Evolutionary conservation across 2,329 filamentous ascomycete species (phyloP).

Genomic region (Paraphoma chrysanthemicola): DNA sequence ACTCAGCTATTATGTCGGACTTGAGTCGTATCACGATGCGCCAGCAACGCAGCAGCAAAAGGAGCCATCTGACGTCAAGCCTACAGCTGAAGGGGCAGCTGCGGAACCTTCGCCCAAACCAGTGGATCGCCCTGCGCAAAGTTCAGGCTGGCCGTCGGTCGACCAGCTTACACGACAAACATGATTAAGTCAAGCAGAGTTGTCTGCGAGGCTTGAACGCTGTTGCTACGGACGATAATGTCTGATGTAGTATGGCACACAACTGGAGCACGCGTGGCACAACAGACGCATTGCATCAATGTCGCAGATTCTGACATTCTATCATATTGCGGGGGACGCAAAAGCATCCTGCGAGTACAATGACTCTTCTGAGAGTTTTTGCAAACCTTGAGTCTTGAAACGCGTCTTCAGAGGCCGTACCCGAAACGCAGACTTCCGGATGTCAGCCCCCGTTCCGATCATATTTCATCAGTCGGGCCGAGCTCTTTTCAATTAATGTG

Average conservation of each 20-base stretch:
- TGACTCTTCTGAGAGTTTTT: too few relatives aligned
- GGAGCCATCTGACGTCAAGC: neutral
- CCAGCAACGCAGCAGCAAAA: neutral
- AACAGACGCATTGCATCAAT: neutral
- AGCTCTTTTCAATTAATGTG: too few relatives aligned
- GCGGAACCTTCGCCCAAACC: neutral
- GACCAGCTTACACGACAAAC: neutral
- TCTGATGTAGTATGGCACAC: neutral
- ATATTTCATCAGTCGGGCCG: too few relatives aligned
- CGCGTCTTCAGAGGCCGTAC: too few relatives aligned
- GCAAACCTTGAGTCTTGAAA: too few relatives aligned
- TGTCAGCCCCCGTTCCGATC: too few relatives aligned
- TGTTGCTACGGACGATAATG: too few relatives aligned
- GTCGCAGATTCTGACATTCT: neutral
- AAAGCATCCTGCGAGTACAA: too few relatives aligned
- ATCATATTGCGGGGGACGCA: neutral
- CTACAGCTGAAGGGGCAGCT: neutral
- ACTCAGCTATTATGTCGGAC: conserved; percentile 12
- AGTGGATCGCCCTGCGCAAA: neutral
- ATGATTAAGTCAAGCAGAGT: neutral
- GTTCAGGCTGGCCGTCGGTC: neutral
- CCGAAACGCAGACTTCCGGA: too few relatives aligned
- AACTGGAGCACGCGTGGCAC: neutral
- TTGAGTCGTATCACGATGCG: conserved; percentile 5
- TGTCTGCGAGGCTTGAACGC: neutral